Percentiles rank a stretch among this genome's conserved stretches.
These are phyloP conservation scores for Xylariaceae sp. DNA, from an alignment of 2,329 filamentous ascomycete genomes.

Conservation along the genomic window DNA sequence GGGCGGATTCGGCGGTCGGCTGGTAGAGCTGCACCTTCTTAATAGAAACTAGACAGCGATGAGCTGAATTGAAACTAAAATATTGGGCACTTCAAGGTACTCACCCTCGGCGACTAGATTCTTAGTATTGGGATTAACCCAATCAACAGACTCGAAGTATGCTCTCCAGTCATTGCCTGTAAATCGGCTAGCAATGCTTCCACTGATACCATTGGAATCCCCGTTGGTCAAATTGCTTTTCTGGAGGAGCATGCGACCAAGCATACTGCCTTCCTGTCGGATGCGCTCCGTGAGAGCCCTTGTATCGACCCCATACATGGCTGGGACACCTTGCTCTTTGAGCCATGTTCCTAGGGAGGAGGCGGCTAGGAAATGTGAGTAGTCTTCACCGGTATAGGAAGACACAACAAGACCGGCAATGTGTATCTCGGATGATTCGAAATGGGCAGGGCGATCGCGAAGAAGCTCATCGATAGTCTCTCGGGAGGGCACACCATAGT, in stretches of 20 bases:
- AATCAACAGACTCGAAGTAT: constrained; percentile 81
- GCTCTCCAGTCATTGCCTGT: constrained; percentile 51
- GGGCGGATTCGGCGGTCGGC: constrained; percentile 70
- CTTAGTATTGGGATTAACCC: constrained; percentile 89
- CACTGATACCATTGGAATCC: constrained; percentile 47
- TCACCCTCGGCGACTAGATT: constrained; percentile 96
- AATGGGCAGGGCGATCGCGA: constrained; percentile 85
- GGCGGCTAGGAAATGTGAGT: constrained; percentile 88
- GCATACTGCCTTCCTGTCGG: constrained; percentile 92
- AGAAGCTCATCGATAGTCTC: constrained; percentile 85
- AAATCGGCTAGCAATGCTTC: constrained; percentile 44
- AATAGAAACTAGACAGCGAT: constrained; percentile 75
- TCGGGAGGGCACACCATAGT: constrained; percentile 93
- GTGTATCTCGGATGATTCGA: constrained; percentile 92
- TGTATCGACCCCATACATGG: constrained; percentile 95
- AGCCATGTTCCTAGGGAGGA: constrained; percentile 94
- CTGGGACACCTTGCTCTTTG: constrained; percentile 92
- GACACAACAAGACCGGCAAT: constrained; percentile 90
- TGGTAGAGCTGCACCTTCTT: constrained; percentile 85
- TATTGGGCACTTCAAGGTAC: constrained; percentile 45
- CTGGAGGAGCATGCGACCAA: constrained; percentile 84
- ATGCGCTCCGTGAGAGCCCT: constrained; percentile 93
- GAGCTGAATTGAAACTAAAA: constrained; percentile 41
- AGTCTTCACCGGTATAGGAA: constrained; percentile 92
- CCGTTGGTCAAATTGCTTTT: constrained; percentile 58